A percentile compares a stretch with the other conserved stretches of the same genome.
Evolutionary conservation across 2,329 filamentous ascomycete genomes (phyloP).

Genomic region (Colletotrichum tropicale): DNA sequence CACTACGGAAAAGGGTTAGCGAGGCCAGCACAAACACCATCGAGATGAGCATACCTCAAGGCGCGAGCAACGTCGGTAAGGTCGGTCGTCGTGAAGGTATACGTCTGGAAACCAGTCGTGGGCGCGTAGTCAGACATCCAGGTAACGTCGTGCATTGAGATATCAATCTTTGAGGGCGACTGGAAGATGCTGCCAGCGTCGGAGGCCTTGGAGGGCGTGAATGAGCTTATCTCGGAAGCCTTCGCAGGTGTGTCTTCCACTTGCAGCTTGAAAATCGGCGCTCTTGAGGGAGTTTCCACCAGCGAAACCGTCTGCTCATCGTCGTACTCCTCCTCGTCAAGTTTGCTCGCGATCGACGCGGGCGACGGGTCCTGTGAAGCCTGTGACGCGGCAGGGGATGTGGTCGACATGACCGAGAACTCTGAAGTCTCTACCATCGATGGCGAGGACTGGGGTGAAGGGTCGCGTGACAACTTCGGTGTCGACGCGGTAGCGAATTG

Average conservation of each 20-base stretch:
- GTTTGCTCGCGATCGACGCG: not conserved
- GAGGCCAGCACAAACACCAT: not conserved
- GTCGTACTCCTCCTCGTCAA: not conserved
- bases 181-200: not conserved
- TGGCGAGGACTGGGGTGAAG: slow-evolving; percentile 2
- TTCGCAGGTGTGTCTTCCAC: not conserved
- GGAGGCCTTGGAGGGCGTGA: not conserved
- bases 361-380: not conserved
- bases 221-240: not conserved
- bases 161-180: slow-evolving; percentile 1
- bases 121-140: slow-evolving; percentile 9
- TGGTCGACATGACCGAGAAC: not conserved
- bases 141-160: slow-evolving; percentile 8
- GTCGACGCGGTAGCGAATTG: not conserved
- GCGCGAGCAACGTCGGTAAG: not conserved
- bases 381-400: not conserved
- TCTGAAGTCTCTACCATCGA: not conserved
- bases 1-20: not conserved
- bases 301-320: not conserved
- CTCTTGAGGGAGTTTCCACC: not conserved
- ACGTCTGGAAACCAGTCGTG: not conserved
- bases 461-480: not conserved
- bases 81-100: not conserved
- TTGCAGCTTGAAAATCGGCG: not conserved
- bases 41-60: not conserved